Evolutionary conservation across 305 asterid genomes (phyloP).

Genomic region (Fraxinus angustifolia): DNA sequence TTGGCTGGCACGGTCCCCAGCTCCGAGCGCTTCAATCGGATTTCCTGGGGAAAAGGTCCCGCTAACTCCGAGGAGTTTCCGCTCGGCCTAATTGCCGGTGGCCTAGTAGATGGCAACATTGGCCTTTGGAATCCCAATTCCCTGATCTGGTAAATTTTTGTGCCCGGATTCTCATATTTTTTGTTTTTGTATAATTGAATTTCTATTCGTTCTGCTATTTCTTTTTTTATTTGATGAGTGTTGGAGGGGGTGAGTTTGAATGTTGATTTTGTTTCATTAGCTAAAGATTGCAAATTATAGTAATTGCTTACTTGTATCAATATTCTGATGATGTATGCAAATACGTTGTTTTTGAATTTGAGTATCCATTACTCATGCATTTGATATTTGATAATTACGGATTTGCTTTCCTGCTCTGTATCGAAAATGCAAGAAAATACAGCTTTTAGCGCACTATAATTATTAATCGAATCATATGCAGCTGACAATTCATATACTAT

Average conservation of each 20-base stretch:
- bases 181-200: conserved; percentile 1
- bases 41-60: conserved; percentile 74
- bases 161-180: neutral
- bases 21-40: conserved; percentile 77
- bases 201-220: conserved; percentile 39
- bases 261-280: neutral
- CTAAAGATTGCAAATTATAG: neutral
- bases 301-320: neutral
- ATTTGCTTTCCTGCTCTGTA: neutral
- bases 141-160: conserved; percentile 61
- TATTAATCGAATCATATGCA: neutral
- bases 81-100: conserved; percentile 89
- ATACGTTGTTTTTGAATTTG: neutral
- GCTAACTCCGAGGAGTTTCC: conserved; percentile 63
- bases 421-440: neutral
- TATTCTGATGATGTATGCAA: neutral
- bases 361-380: neutral
- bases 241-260: conserved; percentile 9
- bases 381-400: neutral
- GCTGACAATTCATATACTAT: neutral
- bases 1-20: conserved; percentile 61
- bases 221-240: conserved; percentile 9
- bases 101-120: conserved; percentile 90
- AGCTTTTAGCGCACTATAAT: neutral
- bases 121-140: conserved; percentile 88